phyloP scores from a whole-genome alignment of 345 rosid species.

The Dimocarpus longan region DNA sequence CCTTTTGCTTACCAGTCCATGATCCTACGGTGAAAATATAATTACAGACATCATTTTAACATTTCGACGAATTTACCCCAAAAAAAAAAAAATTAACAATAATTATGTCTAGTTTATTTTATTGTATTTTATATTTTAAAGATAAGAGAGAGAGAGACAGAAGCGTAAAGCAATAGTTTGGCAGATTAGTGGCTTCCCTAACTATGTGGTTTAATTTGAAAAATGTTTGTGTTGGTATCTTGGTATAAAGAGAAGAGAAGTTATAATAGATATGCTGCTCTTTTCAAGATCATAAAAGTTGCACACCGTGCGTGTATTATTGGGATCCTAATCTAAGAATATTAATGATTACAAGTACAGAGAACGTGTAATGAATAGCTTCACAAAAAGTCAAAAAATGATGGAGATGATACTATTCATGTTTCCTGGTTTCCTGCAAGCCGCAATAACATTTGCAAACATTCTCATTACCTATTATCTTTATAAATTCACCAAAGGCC shows the following conservation, averaged over 20 bases:
- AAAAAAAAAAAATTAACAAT: not conserved
- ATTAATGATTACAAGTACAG: not conserved
- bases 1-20: too few species aligned
- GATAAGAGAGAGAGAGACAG: not conserved
- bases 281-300: not conserved
- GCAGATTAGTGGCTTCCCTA: not conserved
- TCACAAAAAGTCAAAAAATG: not conserved
- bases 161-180: not conserved
- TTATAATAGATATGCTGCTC: not conserved
- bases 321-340: not conserved
- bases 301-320: not conserved
- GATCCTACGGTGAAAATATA: too few species aligned
- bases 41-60: not conserved
- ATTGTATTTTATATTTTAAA: too few species aligned
- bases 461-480: constrained; percentile 10
- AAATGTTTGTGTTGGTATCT: not conserved
- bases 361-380: not conserved
- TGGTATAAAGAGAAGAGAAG: not conserved
- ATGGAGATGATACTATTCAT: constrained; percentile 19
- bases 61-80: not conserved
- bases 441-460: constrained; percentile 30
- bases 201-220: not conserved
- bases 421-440: constrained; percentile 45
- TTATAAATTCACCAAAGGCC: not conserved
- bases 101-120: not conserved